Percentiles rank a stretch among this genome's conserved stretches.
These are phyloP conservation scores for Colletotrichum tabaci DNA, from an alignment of 2,329 filamentous ascomycete species.

Conservation along the genomic window DNA sequence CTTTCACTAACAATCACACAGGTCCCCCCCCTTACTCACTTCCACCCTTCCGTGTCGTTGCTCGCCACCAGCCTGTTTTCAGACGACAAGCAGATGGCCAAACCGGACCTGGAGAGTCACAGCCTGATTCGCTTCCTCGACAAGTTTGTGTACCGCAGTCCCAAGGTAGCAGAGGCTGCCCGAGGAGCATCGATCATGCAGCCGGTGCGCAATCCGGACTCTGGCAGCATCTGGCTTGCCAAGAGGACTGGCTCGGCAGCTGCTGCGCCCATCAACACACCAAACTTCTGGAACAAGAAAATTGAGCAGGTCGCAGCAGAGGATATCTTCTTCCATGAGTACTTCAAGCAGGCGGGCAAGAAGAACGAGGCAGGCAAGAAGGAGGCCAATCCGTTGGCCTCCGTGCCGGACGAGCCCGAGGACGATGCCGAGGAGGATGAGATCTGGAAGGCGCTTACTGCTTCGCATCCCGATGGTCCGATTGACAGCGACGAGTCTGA, in stretches of 20 bases:
- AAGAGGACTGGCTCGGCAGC: slow-evolving; percentile 61
- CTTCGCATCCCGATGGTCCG: slow-evolving; percentile 83
- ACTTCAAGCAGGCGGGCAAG: slow-evolving; percentile 85
- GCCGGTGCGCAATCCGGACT: slow-evolving; percentile 76
- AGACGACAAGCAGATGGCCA: slow-evolving; percentile 81
- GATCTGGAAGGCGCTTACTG: slow-evolving; percentile 92
- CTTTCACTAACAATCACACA: slow-evolving; percentile 40
- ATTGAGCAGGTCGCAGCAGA: slow-evolving; percentile 89
- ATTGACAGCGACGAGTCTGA: slow-evolving; percentile 73
- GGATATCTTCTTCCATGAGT: slow-evolving; percentile 98
- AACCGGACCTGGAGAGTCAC: slow-evolving; percentile 91
- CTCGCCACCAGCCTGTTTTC: slow-evolving; percentile 82
- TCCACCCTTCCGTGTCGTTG: slow-evolving; percentile 92
- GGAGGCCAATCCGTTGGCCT: slow-evolving; percentile 63
- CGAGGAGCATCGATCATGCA: slow-evolving; percentile 97
- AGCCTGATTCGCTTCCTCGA: slow-evolving; percentile 96
- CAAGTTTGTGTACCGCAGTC: slow-evolving; percentile 97
- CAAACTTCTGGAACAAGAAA: slow-evolving; percentile 93
- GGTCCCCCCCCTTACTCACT: slow-evolving; percentile 83
- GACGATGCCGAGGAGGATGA: slow-evolving; percentile 79
- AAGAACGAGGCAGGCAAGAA: slow-evolving; percentile 68
- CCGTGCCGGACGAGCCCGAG: slow-evolving; percentile 63
- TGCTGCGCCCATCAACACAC: slow-evolving; percentile 78
- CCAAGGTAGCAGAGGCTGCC: slow-evolving; percentile 77
- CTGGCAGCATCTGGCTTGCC: slow-evolving; percentile 70